These are phyloP conservation scores for Hanseniaspora uvarum DNA, from an alignment of 1,139 yeast species.

Conservation along the genomic window DNA sequence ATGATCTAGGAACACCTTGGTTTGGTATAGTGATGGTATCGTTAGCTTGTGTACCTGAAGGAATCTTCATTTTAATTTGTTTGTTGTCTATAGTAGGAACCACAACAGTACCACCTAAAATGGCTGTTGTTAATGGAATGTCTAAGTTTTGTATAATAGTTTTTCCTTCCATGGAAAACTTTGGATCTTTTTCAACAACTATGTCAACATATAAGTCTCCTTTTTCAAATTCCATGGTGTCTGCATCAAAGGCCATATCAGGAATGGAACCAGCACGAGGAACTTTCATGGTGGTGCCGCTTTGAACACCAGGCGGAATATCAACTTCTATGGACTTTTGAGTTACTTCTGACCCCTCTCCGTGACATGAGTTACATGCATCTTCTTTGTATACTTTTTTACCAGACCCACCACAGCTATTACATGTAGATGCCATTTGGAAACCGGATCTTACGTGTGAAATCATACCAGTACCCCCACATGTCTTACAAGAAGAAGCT, in stretches of 20 bases:
- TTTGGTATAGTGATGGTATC: constrained; percentile 67
- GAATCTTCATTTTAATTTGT: constrained; percentile 64
- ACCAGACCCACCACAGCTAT: constrained; percentile 80
- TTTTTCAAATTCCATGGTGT: constrained; percentile 40
- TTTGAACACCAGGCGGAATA: constrained; percentile 79
- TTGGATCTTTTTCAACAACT: constrained; percentile 61
- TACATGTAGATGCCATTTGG: constrained; percentile 93
- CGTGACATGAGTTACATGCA: constrained; percentile 72
- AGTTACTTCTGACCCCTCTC: constrained; percentile 68
- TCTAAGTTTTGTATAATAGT: constrained; percentile 46
- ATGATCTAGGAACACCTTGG: constrained; percentile 70
- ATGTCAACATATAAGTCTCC: constrained; percentile 85
- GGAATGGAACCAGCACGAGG: constrained; percentile 93
- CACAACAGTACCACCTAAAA: constrained; percentile 80
- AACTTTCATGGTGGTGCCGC: constrained; percentile 75
- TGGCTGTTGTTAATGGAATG: constrained; percentile 90
- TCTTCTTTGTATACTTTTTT: constrained; percentile 59
- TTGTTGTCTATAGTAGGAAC: constrained; percentile 81
- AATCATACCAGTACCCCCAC: constrained; percentile 90
- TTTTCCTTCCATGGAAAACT: constrained; percentile 42
- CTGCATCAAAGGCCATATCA: constrained; percentile 50
- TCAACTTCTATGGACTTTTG: constrained; percentile 65
- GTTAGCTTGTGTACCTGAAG: constrained; percentile 77
- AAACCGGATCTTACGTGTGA: constrained; percentile 89
- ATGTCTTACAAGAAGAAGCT: constrained; percentile 69